Conservation (phyloP, 768 basidiomycete species). For the Termitomyces heimii region DNA sequence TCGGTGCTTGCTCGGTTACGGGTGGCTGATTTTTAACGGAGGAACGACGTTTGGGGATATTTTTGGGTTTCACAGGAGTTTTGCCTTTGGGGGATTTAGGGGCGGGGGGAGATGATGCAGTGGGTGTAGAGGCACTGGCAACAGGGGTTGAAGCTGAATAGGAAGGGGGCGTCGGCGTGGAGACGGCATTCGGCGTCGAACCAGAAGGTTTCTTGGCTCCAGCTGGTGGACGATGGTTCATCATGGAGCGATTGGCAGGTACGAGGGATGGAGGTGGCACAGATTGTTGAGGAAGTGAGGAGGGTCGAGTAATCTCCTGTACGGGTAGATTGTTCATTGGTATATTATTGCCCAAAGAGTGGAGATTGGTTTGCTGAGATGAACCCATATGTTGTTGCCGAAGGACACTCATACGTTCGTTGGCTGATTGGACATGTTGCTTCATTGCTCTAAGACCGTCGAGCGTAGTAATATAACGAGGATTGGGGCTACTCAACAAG, state of each 20-base stretch:
- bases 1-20: slow-evolving; percentile 16
- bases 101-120: slow-evolving; percentile 54
- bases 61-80: slow-evolving; percentile 39
- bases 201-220: slow-evolving; percentile 23
- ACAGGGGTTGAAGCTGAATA: slow-evolving; percentile 35
- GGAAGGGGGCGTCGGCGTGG: slow-evolving; percentile 39
- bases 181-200: slow-evolving; percentile 17
- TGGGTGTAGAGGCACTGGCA: slow-evolving; percentile 47
- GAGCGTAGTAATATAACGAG: slow-evolving; percentile 35
- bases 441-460: slow-evolving; percentile 38
- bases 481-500: slow-evolving; percentile 29
- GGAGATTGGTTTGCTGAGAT: slow-evolving; percentile 11
- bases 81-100: slow-evolving; percentile 70
- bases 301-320: slow-evolving; percentile 15
- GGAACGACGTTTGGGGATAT: slow-evolving; percentile 25
- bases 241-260: slow-evolving; percentile 11
- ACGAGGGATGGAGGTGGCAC: slow-evolving; percentile 13
- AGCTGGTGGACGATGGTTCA: slow-evolving; percentile 18
- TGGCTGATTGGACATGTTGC: slow-evolving; percentile 14
- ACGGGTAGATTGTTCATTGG: slow-evolving; percentile 1
- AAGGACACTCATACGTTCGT: slow-evolving; percentile 2
- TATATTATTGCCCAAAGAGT: slow-evolving; percentile 3
- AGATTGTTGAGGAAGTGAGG: slow-evolving; percentile 15
- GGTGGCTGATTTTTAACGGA: slow-evolving; percentile 23
- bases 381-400: slow-evolving; percentile 16